These are phyloP conservation scores for Allium cepa DNA, from an alignment of 106 monocot species.

Conservation along the genomic window DNA sequence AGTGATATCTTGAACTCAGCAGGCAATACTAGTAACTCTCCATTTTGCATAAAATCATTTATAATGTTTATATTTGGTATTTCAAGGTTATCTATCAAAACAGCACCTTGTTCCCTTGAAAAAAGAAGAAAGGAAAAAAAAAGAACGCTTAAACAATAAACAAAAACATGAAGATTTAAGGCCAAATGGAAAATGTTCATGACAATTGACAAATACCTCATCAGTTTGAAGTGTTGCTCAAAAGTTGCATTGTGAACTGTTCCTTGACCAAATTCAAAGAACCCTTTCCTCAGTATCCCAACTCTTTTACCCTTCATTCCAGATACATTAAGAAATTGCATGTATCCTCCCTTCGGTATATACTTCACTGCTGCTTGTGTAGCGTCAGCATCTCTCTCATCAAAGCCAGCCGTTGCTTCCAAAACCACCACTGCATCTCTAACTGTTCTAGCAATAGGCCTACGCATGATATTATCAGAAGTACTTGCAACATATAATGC, in stretches of 20 bases:
- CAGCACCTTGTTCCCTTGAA: not conserved
- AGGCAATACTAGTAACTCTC: constrained; percentile 13
- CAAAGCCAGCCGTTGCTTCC: constrained; percentile 66
- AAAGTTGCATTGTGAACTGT: constrained; percentile 20
- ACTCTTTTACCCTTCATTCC: constrained; percentile 68
- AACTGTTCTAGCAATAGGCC: constrained; percentile 60
- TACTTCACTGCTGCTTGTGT: constrained; percentile 31
- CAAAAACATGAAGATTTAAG: not conserved
- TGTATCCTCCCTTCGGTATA: constrained; percentile 54
- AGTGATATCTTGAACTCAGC: constrained; percentile 58
- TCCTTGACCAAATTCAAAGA: constrained; percentile 25
- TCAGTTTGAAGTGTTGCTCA: constrained; percentile 34
- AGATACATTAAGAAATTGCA: constrained; percentile 39
- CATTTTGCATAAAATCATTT: constrained; percentile 13
- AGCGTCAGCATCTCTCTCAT: constrained; percentile 39
- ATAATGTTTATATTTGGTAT: constrained; percentile 35
- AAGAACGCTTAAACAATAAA: not conserved
- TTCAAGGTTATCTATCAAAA: constrained; percentile 30
- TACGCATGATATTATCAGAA: constrained; percentile 1
- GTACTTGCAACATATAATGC: not conserved
- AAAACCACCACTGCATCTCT: constrained; percentile 59
- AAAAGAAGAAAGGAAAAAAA: not conserved
- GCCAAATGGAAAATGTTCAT: not conserved
- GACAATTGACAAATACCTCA: constrained; percentile 30
- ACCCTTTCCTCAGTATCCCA: constrained; percentile 40